Conservation (phyloP, 331 rosid species). For the Rosa hybrid region DNA sequence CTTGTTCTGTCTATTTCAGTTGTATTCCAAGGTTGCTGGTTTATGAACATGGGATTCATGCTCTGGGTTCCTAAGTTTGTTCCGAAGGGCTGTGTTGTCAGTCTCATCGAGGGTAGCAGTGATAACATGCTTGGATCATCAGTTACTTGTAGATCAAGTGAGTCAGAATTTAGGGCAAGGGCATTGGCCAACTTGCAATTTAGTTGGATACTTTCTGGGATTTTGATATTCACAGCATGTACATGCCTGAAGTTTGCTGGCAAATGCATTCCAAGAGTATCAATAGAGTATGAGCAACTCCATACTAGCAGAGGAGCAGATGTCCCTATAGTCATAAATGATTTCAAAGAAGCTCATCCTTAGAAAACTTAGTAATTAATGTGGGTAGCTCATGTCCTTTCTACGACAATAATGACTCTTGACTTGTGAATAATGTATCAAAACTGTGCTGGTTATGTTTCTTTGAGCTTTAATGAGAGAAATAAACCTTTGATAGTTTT, state of each 20-base stretch:
- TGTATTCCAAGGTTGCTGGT: slow-evolving; percentile 91
- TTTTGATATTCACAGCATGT: slow-evolving; percentile 57
- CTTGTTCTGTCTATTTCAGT: slow-evolving; percentile 73
- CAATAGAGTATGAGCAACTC: slow-evolving; percentile 74
- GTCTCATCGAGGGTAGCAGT: slow-evolving; percentile 24
- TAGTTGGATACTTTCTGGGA: slow-evolving; percentile 78
- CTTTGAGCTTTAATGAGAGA: not conserved
- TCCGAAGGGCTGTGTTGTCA: slow-evolving; percentile 65
- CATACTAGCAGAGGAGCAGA: slow-evolving; percentile 48
- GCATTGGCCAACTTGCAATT: slow-evolving; percentile 88
- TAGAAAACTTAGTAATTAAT: slow-evolving; percentile 19
- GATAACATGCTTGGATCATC: slow-evolving; percentile 66
- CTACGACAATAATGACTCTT: slow-evolving; percentile 17
- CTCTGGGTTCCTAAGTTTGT: slow-evolving; percentile 67
- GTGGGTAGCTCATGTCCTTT: slow-evolving; percentile 18
- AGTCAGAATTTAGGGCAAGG: slow-evolving; percentile 70
- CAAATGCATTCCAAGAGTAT: slow-evolving; percentile 38
- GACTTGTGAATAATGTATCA: slow-evolving; percentile 12
- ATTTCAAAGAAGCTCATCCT: slow-evolving; percentile 47
- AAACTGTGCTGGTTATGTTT: not conserved
- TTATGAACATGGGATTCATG: slow-evolving; percentile 80
- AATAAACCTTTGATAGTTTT: not conserved
- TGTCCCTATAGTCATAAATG: slow-evolving; percentile 35
- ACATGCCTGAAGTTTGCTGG: slow-evolving; percentile 54
- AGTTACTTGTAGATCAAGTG: slow-evolving; percentile 55